Evolutionary conservation across 177 flowering plant species (phyloP).

Genomic region (Vitis hybrid): DNA sequence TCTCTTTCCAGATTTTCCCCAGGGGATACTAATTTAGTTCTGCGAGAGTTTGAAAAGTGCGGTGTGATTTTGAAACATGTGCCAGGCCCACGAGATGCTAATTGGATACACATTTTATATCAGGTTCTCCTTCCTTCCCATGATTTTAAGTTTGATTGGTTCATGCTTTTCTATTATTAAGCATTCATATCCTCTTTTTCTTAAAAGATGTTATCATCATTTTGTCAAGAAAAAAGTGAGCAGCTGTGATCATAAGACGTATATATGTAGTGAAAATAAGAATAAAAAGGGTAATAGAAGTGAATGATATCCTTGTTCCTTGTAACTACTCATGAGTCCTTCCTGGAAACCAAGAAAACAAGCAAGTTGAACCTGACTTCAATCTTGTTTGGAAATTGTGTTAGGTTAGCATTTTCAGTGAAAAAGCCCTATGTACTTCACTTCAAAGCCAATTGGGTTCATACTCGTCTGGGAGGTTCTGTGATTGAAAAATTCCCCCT

Average conservation of each 20-base stretch:
- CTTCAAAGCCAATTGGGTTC: too few relatives aligned
- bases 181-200: too few relatives aligned
- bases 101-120: conserved; percentile 93
- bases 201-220: background rate
- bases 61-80: conserved; percentile 83
- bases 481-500: too few relatives aligned
- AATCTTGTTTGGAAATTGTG: too few relatives aligned
- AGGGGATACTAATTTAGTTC: conserved; percentile 78
- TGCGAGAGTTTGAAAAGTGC: conserved; percentile 95
- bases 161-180: background rate
- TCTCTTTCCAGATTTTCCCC: conserved; percentile 66
- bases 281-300: background rate
- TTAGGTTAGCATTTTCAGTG: too few relatives aligned
- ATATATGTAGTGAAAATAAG: background rate
- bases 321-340: too few relatives aligned
- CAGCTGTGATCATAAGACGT: background rate
- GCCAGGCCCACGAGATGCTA: conserved; percentile 87
- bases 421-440: too few relatives aligned
- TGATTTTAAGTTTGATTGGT: background rate
- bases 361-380: too few relatives aligned
- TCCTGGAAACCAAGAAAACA: too few relatives aligned
- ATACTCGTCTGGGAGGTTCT: too few relatives aligned
- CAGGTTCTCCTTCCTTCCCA: conserved; percentile 54
- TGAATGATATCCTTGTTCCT: background rate
- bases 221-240: background rate